Percentiles rank a stretch among this genome's conserved stretches.
These are phyloP conservation scores for Boletus smithii DNA, from an alignment of 1,284 basidiomycete genomes.

Conservation along the genomic window DNA sequence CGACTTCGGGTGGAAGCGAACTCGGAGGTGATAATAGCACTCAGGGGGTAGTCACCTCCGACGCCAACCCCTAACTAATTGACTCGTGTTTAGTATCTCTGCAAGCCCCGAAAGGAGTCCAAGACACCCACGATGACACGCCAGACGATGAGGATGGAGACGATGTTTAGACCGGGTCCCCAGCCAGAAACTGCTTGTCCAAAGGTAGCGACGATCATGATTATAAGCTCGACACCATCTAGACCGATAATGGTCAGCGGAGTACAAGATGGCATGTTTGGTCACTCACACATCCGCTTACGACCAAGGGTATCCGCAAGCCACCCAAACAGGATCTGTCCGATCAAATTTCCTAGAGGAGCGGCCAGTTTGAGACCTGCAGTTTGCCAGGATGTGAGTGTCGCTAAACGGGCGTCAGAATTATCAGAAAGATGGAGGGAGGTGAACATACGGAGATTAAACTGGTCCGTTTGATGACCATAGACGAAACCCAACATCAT, in stretches of 20 bases:
- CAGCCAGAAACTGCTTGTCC: slow-evolving; percentile 45
- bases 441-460: not conserved
- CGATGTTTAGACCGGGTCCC: slow-evolving; percentile 50
- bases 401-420: not conserved
- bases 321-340: slow-evolving; percentile 55
- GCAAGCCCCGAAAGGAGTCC: not conserved
- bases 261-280: not conserved
- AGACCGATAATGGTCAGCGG: slow-evolving; percentile 3
- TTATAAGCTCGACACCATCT: slow-evolving; percentile 57
- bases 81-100: slow-evolving; percentile 9
- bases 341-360: slow-evolving; percentile 55
- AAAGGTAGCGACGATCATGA: slow-evolving; percentile 49
- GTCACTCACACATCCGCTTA: slow-evolving; percentile 33
- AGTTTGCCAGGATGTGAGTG: slow-evolving; percentile 53
- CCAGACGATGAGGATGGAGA: slow-evolving; percentile 56
- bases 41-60: slow-evolving; percentile 53
- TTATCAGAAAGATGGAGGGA: not conserved
- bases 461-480: slow-evolving; percentile 34
- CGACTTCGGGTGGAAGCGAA: slow-evolving; percentile 56
- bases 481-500: slow-evolving; percentile 77
- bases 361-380: slow-evolving; percentile 75
- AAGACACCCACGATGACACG: slow-evolving; percentile 39
- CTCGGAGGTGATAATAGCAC: slow-evolving; percentile 49
- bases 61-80: slow-evolving; percentile 48
- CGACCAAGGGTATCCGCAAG: slow-evolving; percentile 52